Base-by-base conservation (phyloP, 148 eudicot species). In the Dysphania ambrosioides region DNA sequence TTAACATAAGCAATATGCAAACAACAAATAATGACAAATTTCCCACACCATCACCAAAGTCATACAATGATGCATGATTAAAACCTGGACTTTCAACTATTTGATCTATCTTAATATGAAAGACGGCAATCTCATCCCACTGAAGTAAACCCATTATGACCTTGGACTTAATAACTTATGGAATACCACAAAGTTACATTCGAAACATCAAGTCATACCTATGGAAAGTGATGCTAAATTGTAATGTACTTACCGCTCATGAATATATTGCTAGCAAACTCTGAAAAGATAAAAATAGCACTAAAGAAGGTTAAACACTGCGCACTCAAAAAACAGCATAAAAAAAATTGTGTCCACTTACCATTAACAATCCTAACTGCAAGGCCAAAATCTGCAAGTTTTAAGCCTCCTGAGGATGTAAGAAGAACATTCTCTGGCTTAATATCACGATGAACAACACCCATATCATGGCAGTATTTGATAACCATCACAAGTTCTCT, bases 381-480 rank as follows among this genome's bases (percentile, higher is more conserved):
- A 47, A 90, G 77, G 53, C 95, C 95, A 74, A 90, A 90, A 71
- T 90, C 95, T 6, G 95, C 95, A 75, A 90, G 92, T 82, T 88
- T 90, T 72, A 88, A 81, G 65, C 75, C 68, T 60, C 92, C 92
- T 59, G 90, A 82, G 23, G 85, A 55, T 4, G 92, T 83, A 64
- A 88, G 85, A 63, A 90, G 92, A 63, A 90, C 79, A 69, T 90
- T 90, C 63, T 90, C 92, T 30, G 95, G 95, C 85, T 90, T 90
- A 56, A 90, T 79, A 42, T 90, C 95, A 59, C 95, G 80, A 66
- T 90, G 95, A 78, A 90, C 90, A 41, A 90, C 92, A 72, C 92
- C 95, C 90, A 86, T 90, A 42, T 88, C 95, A 81, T 90, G 95
- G 76, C 95, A 90, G 75, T 90, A 90, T 66, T 86, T 83, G 36